Evolutionary conservation across 139 green algal genomes (phyloP).

Genomic region (Picochlorum sp.): DNA sequence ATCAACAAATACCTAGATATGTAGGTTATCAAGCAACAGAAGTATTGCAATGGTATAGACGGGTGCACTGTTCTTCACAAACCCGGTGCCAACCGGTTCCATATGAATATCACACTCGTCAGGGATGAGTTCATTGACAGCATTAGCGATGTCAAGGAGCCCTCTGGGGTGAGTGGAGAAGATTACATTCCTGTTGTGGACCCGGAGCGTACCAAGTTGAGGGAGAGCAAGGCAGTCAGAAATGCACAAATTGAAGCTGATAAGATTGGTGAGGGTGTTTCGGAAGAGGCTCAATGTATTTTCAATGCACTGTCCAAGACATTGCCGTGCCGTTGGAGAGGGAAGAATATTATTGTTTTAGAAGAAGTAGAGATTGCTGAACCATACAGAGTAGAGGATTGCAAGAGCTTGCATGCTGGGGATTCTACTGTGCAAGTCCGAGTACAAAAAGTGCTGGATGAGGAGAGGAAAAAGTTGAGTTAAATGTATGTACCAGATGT

Average conservation of each 20-base stretch:
- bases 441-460: too few species aligned
- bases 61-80: slow-evolving; percentile 23
- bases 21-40: slow-evolving; percentile 21
- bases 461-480: too few species aligned
- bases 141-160: not conserved
- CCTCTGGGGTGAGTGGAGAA: not conserved
- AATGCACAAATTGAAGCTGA: slow-evolving; percentile 56
- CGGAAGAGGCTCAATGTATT: slow-evolving; percentile 48
- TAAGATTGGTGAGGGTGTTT: slow-evolving; percentile 67
- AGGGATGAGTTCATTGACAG: slow-evolving; percentile 8
- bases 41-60: slow-evolving; percentile 32
- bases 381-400: slow-evolving; percentile 15
- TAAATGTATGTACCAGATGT: too few species aligned
- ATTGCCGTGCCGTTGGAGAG: slow-evolving; percentile 63
- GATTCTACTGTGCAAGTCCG: not conserved
- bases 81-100: slow-evolving; percentile 31
- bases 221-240: slow-evolving; percentile 55
- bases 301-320: slow-evolving; percentile 80
- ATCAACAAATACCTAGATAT: not conserved
- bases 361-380: slow-evolving; percentile 45
- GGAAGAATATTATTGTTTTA: slow-evolving; percentile 62
- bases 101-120: slow-evolving; percentile 28
- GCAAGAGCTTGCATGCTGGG: not conserved
- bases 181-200: slow-evolving; percentile 54
- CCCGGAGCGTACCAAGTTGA: slow-evolving; percentile 33